Evolutionary conservation across 192 early-diverging fungal genomes (phyloP).

Genomic region (Phycomyces nitens): DNA sequence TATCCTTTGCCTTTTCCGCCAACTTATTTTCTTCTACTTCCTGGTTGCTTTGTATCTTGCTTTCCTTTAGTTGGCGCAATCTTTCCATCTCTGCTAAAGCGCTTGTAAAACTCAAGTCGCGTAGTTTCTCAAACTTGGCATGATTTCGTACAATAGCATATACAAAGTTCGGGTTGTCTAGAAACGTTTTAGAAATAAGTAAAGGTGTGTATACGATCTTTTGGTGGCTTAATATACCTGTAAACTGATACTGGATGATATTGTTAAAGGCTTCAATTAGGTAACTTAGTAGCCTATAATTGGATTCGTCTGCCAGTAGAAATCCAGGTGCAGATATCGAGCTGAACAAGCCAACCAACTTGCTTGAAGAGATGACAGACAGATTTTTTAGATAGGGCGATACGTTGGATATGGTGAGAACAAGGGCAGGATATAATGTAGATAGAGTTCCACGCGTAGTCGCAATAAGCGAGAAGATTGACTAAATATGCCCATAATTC

Average conservation of each 20-base stretch:
- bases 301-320: conserved; percentile 72
- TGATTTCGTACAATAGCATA: conserved; percentile 79
- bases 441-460: conserved; percentile 64
- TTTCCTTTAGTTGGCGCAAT: conserved; percentile 47
- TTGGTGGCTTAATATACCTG: conserved; percentile 55
- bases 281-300: conserved; percentile 72
- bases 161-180: conserved; percentile 75
- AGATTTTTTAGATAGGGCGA: conserved; percentile 77
- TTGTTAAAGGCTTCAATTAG: conserved; percentile 81
- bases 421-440: conserved; percentile 71
- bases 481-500: conserved; percentile 35
- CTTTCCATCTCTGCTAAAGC: conserved; percentile 60
- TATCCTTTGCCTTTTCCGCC: not conserved
- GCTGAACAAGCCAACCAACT: conserved; percentile 71
- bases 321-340: conserved; percentile 77
- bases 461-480: conserved; percentile 71
- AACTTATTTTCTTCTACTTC: not conserved
- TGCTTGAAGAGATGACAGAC: conserved; percentile 64
- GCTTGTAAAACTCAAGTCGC: conserved; percentile 60
- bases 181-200: not conserved
- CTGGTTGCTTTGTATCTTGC: conserved; percentile 11
- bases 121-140: conserved; percentile 64
- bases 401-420: conserved; percentile 79
- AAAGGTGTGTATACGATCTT: too few relatives aligned
- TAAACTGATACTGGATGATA: conserved; percentile 80